phyloP scores from a whole-genome alignment of 106 monocot genomes.

The Phalaenopsis aphrodite region DNA sequence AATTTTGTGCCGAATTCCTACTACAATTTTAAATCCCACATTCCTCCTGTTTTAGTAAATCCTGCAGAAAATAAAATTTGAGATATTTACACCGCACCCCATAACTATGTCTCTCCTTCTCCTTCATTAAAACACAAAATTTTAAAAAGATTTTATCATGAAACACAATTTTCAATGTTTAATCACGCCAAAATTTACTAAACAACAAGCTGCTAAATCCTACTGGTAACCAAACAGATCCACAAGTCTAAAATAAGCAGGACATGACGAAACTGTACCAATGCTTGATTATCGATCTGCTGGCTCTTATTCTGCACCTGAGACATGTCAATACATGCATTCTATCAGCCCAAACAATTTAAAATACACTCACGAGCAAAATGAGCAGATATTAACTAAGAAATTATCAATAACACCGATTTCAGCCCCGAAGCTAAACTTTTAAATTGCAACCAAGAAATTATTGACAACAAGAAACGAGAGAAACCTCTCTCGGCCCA shows the following conservation, averaged over 20 bases:
- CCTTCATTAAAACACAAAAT: no score
- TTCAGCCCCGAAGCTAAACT: not conserved
- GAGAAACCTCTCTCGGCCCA: slow-evolving; percentile 75
- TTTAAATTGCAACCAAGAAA: not conserved
- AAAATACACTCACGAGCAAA: not conserved
- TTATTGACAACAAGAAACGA: not conserved
- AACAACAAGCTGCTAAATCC: no score
- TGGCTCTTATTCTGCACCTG: slow-evolving; percentile 86
- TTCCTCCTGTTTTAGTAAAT: no score
- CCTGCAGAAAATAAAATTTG: no score
- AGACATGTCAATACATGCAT: not conserved
- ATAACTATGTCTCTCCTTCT: no score
- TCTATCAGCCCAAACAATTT: not conserved
- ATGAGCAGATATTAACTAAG: not conserved
- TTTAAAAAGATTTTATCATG: no score
- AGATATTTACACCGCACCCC: no score
- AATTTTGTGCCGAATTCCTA: no score
- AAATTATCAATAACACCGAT: not conserved
- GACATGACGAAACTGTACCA: slow-evolving; percentile 32
- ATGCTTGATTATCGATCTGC: slow-evolving; percentile 55
- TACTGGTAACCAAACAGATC: no score
- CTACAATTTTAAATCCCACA: no score
- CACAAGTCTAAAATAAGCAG: not conserved
- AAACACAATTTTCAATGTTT: no score
- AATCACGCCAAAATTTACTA: no score